phyloP scores from a whole-genome alignment of 2,329 filamentous ascomycete species.

The Clonostachys chloroleuca region DNA sequence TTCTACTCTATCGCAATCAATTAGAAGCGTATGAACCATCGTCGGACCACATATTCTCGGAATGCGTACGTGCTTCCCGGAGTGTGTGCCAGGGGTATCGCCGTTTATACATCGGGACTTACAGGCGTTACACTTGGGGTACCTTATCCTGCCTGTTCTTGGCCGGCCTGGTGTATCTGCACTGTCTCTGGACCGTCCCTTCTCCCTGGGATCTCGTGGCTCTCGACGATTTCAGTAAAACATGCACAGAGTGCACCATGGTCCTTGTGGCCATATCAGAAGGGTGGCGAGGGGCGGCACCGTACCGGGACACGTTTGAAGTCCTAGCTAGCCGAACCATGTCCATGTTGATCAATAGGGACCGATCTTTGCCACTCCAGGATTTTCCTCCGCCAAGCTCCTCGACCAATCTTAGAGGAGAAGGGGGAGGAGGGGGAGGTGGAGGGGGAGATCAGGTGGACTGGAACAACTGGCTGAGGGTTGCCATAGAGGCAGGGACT shows the following conservation, averaged over 20 bases:
- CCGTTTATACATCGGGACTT: neutral
- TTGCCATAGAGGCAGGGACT: no score
- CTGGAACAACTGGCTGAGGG: no score
- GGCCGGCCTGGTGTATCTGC: conserved; percentile 1
- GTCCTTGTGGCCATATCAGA: conserved; percentile 22
- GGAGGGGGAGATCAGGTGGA: no score
- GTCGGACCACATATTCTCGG: conserved; percentile 11
- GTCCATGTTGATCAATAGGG: conserved; percentile 8
- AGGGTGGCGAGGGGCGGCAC: conserved; percentile 17
- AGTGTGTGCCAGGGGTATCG: conserved; percentile 10
- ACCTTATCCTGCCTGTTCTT: neutral
- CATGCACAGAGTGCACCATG: conserved; percentile 19
- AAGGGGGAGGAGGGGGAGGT: no score
- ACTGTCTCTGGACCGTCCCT: conserved; percentile 24
- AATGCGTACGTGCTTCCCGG: conserved; percentile 8
- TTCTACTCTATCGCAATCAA: conserved; percentile 1
- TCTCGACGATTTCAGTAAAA: conserved; percentile 12
- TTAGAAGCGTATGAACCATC: conserved; percentile 7
- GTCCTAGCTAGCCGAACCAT: conserved; percentile 14
- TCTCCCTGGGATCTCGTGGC: conserved; percentile 6
- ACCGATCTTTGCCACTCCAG: no score
- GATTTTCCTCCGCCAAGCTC: no score
- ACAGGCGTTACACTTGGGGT: neutral
- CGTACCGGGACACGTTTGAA: conserved; percentile 25
- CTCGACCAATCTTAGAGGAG: no score